Evolutionary conservation across 768 basidiomycete species (phyloP), one percentile per base, ranked within the genome.

Genomic region (Tremella fuciformis): DNA sequence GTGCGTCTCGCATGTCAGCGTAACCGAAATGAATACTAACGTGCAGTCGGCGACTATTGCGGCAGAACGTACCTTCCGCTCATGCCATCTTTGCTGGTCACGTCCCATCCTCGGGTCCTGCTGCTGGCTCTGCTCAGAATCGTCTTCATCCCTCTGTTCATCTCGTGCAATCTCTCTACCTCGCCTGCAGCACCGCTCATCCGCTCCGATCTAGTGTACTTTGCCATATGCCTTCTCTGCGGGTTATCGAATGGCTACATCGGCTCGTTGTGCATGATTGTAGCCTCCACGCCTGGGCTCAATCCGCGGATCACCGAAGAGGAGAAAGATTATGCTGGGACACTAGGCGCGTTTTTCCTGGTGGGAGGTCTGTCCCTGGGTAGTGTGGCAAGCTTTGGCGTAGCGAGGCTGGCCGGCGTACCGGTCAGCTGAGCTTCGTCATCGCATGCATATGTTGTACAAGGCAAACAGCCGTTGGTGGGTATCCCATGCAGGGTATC

Each of bases 281-380:
- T 87, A 26, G 88, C 86, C 9, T 84, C 91, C 1, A 91, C 89
- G 1, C 77, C 89, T 1, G 83, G 86, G 60, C 86, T 91, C 68
- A 93, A 93, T 69, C 84, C 85, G 15, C 80, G 82, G 42, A 76
- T 93, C 50, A 81, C 83, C 63, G 80, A 80, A 50, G 86, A 88
- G 59, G 88, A 93, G 67, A 87, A 91, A 21, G 91, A 93, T 68
- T 81, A 88, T 11, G 89, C 89, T 3, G 91, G 90, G 3, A 88
- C 88, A 0, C 81, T 94, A 13, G 84, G 84, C 3, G 85, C 83
- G 64, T 91, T 92, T 77, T 88, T 83, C 62, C 73, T 91, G 2
- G 86, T 88, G 1, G 85, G 83, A 3, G 91, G 91, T 3, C 78
- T 94, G 53, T 83, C 83, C 13, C 50, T 84, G 0, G 92, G 92